These are phyloP conservation scores for Euphrasia confusa DNA, from an alignment of 257 asterid genomes.

Conservation along the genomic window DNA sequence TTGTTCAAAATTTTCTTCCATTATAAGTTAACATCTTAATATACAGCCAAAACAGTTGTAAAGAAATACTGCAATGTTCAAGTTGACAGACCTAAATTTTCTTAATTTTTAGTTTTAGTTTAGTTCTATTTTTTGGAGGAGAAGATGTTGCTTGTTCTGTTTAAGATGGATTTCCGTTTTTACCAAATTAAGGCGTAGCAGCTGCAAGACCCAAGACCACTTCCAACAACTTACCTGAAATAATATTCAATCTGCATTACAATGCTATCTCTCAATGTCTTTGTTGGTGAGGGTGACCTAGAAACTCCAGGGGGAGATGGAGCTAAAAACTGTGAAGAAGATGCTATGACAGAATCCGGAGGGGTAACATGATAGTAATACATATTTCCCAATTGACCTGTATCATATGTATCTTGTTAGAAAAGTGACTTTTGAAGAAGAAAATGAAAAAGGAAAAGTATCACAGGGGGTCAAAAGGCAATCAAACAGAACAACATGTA, in stretches of 20 bases:
- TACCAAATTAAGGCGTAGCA: conserved; percentile 11
- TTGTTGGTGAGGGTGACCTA: conserved; percentile 41
- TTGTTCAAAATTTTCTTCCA: neutral
- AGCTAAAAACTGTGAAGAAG: conserved; percentile 54
- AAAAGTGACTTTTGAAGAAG: conserved; percentile 9
- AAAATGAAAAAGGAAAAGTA: conserved; percentile 1
- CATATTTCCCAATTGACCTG: conserved; percentile 48
- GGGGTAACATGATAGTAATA: conserved; percentile 53
- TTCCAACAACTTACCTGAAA: conserved; percentile 62
- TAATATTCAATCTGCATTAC: conserved; percentile 87
- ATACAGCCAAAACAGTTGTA: conserved; percentile 1
- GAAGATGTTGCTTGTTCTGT: neutral
- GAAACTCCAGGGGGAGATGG: conserved; percentile 67
- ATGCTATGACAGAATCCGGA: conserved; percentile 57
- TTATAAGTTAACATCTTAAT: neutral
- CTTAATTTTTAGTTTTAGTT: too few species aligned
- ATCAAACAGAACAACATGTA: neutral
- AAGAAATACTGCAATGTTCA: neutral
- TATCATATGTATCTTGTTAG: conserved; percentile 24
- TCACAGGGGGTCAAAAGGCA: neutral
- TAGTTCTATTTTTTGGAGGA: too few species aligned
- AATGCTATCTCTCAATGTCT: conserved; percentile 47
- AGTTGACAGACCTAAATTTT: neutral
- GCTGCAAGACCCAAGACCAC: conserved; percentile 14
- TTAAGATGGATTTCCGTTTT: conserved; percentile 16